Percentiles rank a stretch among this genome's conserved stretches.
These are phyloP conservation scores for Prosopis cineraria DNA, from an alignment of 306 rosid species.

Conservation along the genomic window DNA sequence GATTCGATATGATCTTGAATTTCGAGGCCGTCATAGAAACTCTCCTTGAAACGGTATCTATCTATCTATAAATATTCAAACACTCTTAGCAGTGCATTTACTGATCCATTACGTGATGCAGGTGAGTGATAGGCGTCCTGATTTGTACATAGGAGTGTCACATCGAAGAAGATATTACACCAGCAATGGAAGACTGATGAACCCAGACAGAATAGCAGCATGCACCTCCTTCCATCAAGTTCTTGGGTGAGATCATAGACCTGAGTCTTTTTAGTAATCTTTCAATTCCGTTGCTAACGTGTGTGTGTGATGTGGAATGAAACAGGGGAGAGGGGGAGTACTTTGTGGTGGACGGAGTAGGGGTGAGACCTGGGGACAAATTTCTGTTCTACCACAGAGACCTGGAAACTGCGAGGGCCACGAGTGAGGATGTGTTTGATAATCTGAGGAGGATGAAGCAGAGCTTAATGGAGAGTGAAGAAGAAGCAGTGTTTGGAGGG, in stretches of 20 bases:
- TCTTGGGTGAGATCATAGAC: constrained; percentile 35
- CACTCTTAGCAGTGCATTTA: not conserved
- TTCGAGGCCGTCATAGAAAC: constrained; percentile 35
- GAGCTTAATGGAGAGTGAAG: not conserved
- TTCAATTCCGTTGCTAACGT: too few species aligned
- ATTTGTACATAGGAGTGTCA: constrained; percentile 40
- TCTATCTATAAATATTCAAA: not conserved
- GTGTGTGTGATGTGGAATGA: not conserved
- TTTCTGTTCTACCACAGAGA: constrained; percentile 43
- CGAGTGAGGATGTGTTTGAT: not conserved
- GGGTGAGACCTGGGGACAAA: constrained; percentile 36
- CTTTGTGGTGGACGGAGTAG: constrained; percentile 35
- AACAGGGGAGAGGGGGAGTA: constrained; percentile 26
- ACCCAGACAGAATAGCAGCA: not conserved
- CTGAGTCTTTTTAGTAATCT: too few species aligned
- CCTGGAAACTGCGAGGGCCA: constrained; percentile 32
- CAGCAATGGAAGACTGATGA: not conserved
- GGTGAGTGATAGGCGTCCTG: constrained; percentile 19
- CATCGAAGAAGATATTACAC: constrained; percentile 25
- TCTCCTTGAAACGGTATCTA: constrained; percentile 32
- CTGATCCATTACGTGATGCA: constrained; percentile 9
- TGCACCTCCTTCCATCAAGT: constrained; percentile 35
- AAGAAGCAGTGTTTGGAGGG: constrained; percentile 33
- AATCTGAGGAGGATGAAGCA: constrained; percentile 17
- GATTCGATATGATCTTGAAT: constrained; percentile 21